These are phyloP conservation scores for Macroventuria anomochaeta DNA, from an alignment of 2,329 filamentous ascomycete genomes.

Conservation along the genomic window DNA sequence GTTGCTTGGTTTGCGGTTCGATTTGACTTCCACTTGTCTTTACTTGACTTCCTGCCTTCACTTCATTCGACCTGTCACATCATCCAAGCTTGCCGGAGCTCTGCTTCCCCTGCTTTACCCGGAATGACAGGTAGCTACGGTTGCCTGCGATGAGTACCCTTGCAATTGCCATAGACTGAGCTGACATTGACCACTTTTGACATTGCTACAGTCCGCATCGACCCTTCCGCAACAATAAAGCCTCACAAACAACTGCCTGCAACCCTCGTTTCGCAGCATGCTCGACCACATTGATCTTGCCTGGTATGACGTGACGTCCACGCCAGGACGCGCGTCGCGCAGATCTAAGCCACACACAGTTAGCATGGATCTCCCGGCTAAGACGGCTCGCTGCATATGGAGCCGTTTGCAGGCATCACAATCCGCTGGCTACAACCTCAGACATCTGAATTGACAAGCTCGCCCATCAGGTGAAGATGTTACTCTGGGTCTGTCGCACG, in stretches of 20 bases:
- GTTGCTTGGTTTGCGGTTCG: neutral
- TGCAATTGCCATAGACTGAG: neutral
- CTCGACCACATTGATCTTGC: neutral
- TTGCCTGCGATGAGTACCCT: too few species aligned
- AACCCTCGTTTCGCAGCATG: neutral
- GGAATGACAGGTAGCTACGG: too few species aligned
- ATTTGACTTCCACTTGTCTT: neutral
- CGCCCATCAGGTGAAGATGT: neutral
- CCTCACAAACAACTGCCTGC: neutral
- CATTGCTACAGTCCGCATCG: neutral
- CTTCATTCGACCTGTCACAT: neutral
- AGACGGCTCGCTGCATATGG: constrained; percentile 8
- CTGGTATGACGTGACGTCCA: constrained; percentile 11
- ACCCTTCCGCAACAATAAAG: neutral
- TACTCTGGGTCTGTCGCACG: neutral
- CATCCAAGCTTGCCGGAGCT: neutral
- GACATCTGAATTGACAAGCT: neutral
- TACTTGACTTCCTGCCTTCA: neutral
- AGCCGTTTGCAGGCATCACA: constrained; percentile 13
- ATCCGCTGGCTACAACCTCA: constrained; percentile 1
- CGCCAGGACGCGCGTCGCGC: constrained; percentile 14
- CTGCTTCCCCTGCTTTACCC: neutral
- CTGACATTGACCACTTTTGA: neutral
- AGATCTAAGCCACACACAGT: neutral
- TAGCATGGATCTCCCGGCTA: constrained; percentile 8